Evolutionary conservation across 306 rosid genomes (phyloP).

Genomic region (Glycyrrhiza uralensis): DNA sequence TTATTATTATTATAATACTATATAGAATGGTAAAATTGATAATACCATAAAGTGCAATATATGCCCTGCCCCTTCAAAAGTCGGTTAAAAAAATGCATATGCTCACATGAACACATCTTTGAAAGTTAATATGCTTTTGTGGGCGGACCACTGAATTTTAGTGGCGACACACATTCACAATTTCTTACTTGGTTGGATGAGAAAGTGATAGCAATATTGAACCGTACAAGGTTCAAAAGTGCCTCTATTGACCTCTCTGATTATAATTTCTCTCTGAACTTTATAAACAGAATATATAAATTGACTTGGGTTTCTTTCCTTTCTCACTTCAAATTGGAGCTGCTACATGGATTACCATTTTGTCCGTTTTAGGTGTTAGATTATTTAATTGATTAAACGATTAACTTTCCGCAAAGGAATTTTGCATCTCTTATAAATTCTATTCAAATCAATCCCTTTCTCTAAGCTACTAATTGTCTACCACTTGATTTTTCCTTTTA

Average conservation of each 20-base stretch:
- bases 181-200: constrained; percentile 18
- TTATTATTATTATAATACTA: not conserved
- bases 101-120: constrained; percentile 22
- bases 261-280: not conserved
- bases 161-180: constrained; percentile 18
- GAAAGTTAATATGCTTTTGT: constrained; percentile 28
- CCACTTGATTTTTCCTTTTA: constrained; percentile 6
- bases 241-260: constrained; percentile 22
- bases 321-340: not conserved
- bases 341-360: not conserved
- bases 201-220: constrained; percentile 11
- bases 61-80: not conserved
- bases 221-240: constrained; percentile 31
- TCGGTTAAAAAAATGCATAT: constrained; percentile 27
- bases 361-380: constrained; percentile 1
- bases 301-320: not conserved
- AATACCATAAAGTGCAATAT: not conserved
- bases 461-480: constrained; percentile 7
- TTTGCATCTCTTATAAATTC: not conserved
- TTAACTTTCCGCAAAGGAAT: constrained; percentile 32
- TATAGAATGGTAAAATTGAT: not conserved
- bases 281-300: not conserved
- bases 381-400: not conserved
- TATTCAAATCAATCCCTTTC: constrained; percentile 25
- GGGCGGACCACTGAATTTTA: constrained; percentile 31